phyloP scores from a whole-genome alignment of 2,329 filamentous ascomycete genomes.

The Fusarium hostae region DNA sequence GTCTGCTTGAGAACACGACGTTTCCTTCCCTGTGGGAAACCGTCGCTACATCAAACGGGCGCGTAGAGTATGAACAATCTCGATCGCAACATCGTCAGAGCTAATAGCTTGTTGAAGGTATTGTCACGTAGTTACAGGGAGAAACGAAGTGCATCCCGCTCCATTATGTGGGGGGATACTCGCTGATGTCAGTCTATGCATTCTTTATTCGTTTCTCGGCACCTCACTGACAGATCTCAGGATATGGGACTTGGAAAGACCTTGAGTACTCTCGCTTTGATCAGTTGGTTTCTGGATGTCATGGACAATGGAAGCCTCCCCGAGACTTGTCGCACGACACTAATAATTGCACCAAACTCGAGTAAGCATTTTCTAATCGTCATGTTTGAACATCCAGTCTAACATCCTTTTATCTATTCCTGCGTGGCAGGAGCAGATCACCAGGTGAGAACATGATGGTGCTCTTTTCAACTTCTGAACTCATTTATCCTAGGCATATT shows the following conservation, averaged over 20 bases:
- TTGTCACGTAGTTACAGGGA: not conserved
- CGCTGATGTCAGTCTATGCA: not conserved
- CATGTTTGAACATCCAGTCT: fast-evolving
- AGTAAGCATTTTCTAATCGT: not conserved
- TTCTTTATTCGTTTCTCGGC: fast-evolving
- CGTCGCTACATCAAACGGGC: not conserved
- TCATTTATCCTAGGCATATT: not conserved
- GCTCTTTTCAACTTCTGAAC: fast-evolving
- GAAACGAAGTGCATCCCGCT: not conserved
- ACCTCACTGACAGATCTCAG: fast-evolving
- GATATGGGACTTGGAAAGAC: conserved; percentile 2
- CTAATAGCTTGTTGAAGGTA: not conserved
- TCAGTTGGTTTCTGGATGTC: not conserved
- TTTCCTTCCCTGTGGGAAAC: not conserved
- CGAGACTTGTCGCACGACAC: not conserved
- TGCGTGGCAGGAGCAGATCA: not conserved
- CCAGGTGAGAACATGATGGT: fast-evolving
- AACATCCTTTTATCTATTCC: not conserved
- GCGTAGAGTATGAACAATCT: not conserved
- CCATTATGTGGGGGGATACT: not conserved
- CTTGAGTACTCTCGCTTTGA: not conserved
- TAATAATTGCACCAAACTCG: not conserved
- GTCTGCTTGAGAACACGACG: not conserved
- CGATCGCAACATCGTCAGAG: fast-evolving
- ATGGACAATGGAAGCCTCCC: not conserved